phyloP scores from a whole-genome alignment of 2,329 filamentous ascomycete species.

The Boeremia lycopersici region DNA sequence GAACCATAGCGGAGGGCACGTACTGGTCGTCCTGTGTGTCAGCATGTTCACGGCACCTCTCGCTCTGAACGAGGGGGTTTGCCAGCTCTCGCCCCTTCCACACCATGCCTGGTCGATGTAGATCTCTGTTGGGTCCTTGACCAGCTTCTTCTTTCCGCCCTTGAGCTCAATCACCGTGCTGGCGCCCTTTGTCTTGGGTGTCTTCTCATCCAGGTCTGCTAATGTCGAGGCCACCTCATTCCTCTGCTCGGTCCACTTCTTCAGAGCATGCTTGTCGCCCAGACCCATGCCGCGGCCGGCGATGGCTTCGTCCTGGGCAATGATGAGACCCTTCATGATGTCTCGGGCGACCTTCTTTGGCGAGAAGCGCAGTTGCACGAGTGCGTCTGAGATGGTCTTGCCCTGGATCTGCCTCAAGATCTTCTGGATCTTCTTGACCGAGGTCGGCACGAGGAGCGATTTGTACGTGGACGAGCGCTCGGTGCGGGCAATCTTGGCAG shows the following conservation, averaged over 20 bases:
- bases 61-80: slow-evolving; percentile 72
- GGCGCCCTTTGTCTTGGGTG: slow-evolving; percentile 52
- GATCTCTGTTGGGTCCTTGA: slow-evolving; percentile 77
- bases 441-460: slow-evolving; percentile 79
- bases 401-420: slow-evolving; percentile 87
- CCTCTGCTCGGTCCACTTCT: slow-evolving; percentile 28
- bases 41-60: slow-evolving; percentile 73
- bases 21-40: slow-evolving; percentile 75
- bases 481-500: slow-evolving; percentile 70
- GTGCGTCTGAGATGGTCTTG: slow-evolving; percentile 92
- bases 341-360: slow-evolving; percentile 91
- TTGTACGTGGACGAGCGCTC: slow-evolving; percentile 65
- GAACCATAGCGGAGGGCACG: slow-evolving; percentile 48
- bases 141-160: slow-evolving; percentile 72
- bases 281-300: slow-evolving; percentile 86
- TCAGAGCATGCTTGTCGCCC: slow-evolving; percentile 35
- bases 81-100: slow-evolving; percentile 64
- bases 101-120: slow-evolving; percentile 96
- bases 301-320: slow-evolving; percentile 81
- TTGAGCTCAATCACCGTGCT: slow-evolving; percentile 66
- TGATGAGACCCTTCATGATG: slow-evolving; percentile 77
- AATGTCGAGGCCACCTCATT: slow-evolving; percentile 15
- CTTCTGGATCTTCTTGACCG: slow-evolving; percentile 87
- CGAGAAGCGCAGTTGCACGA: slow-evolving; percentile 92
- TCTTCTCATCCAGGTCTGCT: slow-evolving; percentile 17